Base-by-base conservation (phyloP, 2,329 filamentous ascomycete species). In the Neocatenulostroma microsporum region DNA sequence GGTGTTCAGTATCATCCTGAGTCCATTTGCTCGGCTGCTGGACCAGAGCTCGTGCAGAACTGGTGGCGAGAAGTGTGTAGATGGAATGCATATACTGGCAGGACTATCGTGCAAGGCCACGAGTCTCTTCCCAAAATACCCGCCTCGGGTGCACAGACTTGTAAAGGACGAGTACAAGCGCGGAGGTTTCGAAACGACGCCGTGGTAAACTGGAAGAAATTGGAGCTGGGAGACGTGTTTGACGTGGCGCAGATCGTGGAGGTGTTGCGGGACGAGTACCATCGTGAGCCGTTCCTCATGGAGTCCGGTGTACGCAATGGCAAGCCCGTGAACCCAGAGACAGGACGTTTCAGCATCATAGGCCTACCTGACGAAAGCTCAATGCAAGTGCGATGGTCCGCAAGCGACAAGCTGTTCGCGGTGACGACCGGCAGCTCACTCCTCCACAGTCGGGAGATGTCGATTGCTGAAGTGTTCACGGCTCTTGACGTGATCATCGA, bases 1-100 rank as follows among this genome's bases (percentile, higher is more conserved):
- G 88, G 83, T 0, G 70, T 94, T 13, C 88, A 94, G 55, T 94
- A 91, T 51, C 87, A 94, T 54, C 87, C 87, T 0, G 87, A 95
- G 59, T 94, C 85, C 0, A 75, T 86, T 11, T 94, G 86, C 57
- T 93, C 87, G 3, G 82, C 84, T 25, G 72, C 73, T 41, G 80
- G 82, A 2, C 73, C 71, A 14, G 63, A 66, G 11, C 68, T 94
- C 18, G 68, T 94, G 23, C 61, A 61, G 34, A 85, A 84, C 51
- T 94, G 87, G 85, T 91, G 87, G 71, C 55, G 59, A 4, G 68
- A 76, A 53, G 78, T 79, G 1, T 62, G 37, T 33, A 30, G 32
- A 8, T 51, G 47, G 50, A 47, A 46, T 23, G 30, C 24, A 8
- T 19, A 29, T 14, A 24, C 8, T 8, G 9, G 23, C 9, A 24